These are phyloP conservation scores for Microsporum canis DNA, from an alignment of 2,329 filamentous ascomycete genomes.

Conservation along the genomic window DNA sequence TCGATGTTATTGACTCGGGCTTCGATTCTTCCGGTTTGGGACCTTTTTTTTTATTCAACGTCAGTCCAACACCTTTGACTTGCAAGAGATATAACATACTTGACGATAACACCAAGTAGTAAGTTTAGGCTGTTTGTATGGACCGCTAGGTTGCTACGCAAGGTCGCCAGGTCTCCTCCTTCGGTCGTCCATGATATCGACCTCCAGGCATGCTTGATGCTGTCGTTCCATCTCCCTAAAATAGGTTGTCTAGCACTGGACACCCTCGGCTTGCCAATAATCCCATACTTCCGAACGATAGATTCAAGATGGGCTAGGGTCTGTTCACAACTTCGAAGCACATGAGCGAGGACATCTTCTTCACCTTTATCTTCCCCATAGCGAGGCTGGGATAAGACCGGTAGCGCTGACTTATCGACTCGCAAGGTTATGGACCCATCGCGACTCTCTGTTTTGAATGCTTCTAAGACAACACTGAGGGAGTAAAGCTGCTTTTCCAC, in stretches of 20 bases:
- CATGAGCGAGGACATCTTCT: not conserved
- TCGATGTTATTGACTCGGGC: not conserved
- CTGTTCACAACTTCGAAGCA: not conserved
- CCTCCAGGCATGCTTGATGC: not conserved
- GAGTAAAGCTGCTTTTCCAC: constrained; percentile 4
- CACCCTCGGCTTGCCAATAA: not conserved
- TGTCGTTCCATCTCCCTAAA: not conserved
- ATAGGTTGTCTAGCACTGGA: not conserved
- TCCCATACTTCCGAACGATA: constrained; percentile 3
- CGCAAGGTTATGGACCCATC: not conserved
- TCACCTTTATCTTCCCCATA: not conserved
- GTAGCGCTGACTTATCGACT: not conserved
- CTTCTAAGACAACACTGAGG: not conserved
- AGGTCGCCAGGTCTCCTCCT: not conserved
- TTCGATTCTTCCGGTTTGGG: not conserved
- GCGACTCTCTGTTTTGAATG: not conserved
- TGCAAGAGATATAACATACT: not conserved
- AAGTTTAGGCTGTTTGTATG: not conserved
- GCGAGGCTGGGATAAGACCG: not conserved
- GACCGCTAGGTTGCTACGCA: not conserved
- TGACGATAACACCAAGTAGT: not conserved
- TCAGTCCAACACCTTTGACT: not conserved
- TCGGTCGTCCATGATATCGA: not conserved
- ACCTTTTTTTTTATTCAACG: not conserved
- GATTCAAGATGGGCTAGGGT: not conserved